phyloP scores from a whole-genome alignment of 257 asterid genomes.

The Penstemon davidsonii region DNA sequence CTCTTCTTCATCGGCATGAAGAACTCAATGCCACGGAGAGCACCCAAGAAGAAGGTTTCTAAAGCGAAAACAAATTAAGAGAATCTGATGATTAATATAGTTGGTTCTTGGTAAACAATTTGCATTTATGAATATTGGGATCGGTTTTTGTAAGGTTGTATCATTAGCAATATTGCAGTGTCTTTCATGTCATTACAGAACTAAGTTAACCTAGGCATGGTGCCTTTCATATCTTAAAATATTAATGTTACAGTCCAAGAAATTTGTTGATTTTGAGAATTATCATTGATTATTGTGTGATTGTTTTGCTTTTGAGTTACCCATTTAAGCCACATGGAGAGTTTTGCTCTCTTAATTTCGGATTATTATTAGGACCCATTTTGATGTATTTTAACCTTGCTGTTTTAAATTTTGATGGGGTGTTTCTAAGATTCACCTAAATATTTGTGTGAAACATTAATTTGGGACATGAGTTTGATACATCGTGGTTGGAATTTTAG shows the following conservation, averaged over 20 bases:
- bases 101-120: conserved; percentile 15
- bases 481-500: no score
- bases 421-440: no score
- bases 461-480: no score
- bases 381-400: no score
- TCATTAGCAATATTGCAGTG: conserved; percentile 16
- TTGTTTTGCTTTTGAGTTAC: background rate
- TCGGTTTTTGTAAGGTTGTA: conserved; percentile 39
- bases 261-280: conserved; percentile 12
- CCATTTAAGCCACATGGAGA: no score
- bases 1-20: conserved; percentile 90
- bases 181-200: conserved; percentile 24
- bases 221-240: background rate
- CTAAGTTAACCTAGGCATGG: conserved; percentile 8
- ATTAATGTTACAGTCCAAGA: background rate
- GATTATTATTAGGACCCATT: no score
- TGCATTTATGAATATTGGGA: conserved; percentile 14
- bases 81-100: conserved; percentile 22
- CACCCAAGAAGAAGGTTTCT: conserved; percentile 67
- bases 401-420: no score
- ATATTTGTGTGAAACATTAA: no score
- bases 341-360: no score
- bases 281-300: background rate
- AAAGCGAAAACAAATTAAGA: conserved; percentile 72
- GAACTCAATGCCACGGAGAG: conserved; percentile 76